Conservation (phyloP, 2,329 filamentous ascomycete species). For the Paecilomyces variotii region DNA sequence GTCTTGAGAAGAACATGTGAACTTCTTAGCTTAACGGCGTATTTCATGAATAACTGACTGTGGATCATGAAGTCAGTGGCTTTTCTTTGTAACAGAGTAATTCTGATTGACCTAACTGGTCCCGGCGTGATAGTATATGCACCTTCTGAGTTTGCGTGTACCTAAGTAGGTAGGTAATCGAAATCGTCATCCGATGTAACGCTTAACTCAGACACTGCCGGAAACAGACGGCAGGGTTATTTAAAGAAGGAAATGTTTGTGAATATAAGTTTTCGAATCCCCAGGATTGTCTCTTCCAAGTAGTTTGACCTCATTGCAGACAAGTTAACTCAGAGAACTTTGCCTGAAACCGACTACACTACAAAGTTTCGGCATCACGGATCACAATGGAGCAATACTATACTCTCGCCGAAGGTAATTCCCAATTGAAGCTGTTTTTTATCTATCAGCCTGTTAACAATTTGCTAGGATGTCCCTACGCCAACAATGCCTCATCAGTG, state of each 20-base stretch:
- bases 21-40: too few species aligned
- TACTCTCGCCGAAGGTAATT: background rate
- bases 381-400: background rate
- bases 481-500: slow-evolving; percentile 14
- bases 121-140: background rate
- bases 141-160: background rate
- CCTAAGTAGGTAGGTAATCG: background rate
- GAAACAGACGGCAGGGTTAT: background rate
- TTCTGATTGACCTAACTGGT: too few species aligned
- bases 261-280: background rate
- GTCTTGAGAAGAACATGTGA: too few species aligned
- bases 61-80: too few species aligned
- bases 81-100: too few species aligned
- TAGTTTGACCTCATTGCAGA: too few species aligned
- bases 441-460: too few species aligned
- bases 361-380: background rate
- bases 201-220: background rate
- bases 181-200: background rate
- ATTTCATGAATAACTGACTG: too few species aligned
- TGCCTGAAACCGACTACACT: too few species aligned
- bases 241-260: background rate
- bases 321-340: too few species aligned
- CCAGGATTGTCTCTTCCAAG: background rate
- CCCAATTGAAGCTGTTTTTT: background rate
- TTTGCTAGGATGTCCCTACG: slow-evolving; percentile 19